Conservation (phyloP, 257 asterid genomes). For the Penstemon eatonii region DNA sequence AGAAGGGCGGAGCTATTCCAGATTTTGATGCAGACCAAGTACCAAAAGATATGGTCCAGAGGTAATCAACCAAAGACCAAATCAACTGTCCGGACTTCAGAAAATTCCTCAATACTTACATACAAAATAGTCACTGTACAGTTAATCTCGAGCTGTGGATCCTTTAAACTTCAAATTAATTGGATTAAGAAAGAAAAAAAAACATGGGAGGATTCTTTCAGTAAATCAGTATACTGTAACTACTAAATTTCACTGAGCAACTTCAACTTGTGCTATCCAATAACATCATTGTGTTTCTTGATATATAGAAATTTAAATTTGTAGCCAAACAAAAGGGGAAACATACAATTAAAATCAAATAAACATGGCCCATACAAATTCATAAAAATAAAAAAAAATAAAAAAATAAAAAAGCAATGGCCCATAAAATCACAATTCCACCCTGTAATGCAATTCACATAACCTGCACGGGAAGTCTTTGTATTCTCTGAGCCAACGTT, state of each 20-base stretch:
- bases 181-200: neutral
- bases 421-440: neutral
- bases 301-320: neutral
- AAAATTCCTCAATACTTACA: neutral
- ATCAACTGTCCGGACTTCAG: neutral
- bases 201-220: neutral
- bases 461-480: constrained; percentile 74
- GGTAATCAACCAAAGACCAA: neutral
- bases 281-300: neutral
- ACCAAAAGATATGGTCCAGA: neutral
- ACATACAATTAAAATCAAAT: no score
- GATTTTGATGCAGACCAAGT: constrained; percentile 10
- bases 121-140: neutral
- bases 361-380: neutral
- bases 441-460: neutral
- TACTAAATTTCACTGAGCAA: neutral
- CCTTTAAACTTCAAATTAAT: neutral
- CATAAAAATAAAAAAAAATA: neutral
- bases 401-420: neutral
- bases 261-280: neutral
- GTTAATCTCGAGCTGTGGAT: neutral
- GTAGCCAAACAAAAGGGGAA: neutral
- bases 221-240: no score
- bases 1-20: neutral
- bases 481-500: constrained; percentile 62